Evolutionary conservation across 2,329 filamentous ascomycete species (phyloP).

Genomic region (Biscogniauxia sp.): DNA sequence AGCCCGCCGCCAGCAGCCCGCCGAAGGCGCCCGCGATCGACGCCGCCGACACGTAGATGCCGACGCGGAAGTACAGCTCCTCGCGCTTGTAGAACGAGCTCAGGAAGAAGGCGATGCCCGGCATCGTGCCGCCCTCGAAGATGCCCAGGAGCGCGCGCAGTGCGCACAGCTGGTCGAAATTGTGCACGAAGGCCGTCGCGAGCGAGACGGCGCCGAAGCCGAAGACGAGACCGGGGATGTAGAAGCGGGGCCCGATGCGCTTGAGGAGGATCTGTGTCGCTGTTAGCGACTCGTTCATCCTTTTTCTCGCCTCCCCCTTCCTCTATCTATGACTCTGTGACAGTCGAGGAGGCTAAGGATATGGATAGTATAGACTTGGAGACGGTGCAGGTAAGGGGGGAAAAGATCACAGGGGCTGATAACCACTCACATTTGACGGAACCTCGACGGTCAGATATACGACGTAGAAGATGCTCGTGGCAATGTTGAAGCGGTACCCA

Average conservation of each 20-base stretch:
- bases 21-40: constrained; percentile 58
- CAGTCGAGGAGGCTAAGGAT: not conserved
- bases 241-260: constrained; percentile 50
- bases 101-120: constrained; percentile 55
- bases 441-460: constrained; percentile 55
- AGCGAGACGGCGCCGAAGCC: constrained; percentile 56
- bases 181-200: constrained; percentile 51
- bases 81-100: constrained; percentile 55
- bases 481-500: constrained; percentile 55
- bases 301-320: not conserved
- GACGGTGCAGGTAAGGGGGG: too few relatives aligned
- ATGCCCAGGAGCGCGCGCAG: constrained; percentile 50
- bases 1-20: constrained; percentile 52
- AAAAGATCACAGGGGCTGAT: not conserved
- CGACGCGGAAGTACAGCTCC: constrained; percentile 54
- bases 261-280: constrained; percentile 45
- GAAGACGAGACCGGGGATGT: constrained; percentile 51
- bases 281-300: not conserved
- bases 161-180: constrained; percentile 45
- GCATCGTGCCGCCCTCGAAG: constrained; percentile 58
- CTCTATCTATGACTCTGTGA: not conserved
- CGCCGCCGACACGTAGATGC: constrained; percentile 54
- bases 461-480: constrained; percentile 58
- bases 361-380: not conserved
- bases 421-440: constrained; percentile 42